Evolutionary conservation across 805 yeast genomes (phyloP), one percentile per base, ranked within the genome.

Genomic region (Candida tallmaniae): DNA sequence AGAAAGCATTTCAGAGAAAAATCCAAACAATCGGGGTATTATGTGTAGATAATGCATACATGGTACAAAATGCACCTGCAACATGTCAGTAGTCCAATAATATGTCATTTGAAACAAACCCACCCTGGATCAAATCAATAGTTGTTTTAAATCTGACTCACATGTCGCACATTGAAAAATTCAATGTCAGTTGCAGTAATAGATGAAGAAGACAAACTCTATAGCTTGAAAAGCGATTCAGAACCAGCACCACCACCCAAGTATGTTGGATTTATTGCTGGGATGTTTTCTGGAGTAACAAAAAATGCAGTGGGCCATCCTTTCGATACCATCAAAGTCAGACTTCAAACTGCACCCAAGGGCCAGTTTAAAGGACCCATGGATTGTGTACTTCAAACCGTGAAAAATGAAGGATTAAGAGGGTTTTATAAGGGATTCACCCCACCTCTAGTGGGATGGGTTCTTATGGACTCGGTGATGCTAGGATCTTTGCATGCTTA

Each of bases 371-470:
- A 66, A 34, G 95, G 95, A 2, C 93, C 95, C 0, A 50, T 83
- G 48, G 95, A 88, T 52, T 85, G 95, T 56, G 78, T 84, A 4
- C 46, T 67, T 48, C 78, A 83, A 51, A 88, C 96, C 0, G 51
- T 83, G 17, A 65, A 63, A 41, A 74, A 78, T 18, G 96, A 88
- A 54, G 96, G 96, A 3, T 42, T 80, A 4, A 59, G 70, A 23
- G 97, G 95, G 1, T 74, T 88, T 35, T 88, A 86, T 54, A 78
- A 87, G 46, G 97, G 97, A 0, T 86, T 88, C 45, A 85, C 95
- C 0, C 96, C 97, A 4, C 96, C 96, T 1, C 67, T 88, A 44
- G 76, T 85, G 14, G 97, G 96, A 0, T 88, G 96, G 96, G 86
- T 88, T 46, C 58, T 83, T 42, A 88, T 88, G 96, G 97, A 88